These are phyloP conservation scores for Fomitopsis pinicola DNA, from an alignment of 1,284 basidiomycete genomes.

Conservation along the genomic window DNA sequence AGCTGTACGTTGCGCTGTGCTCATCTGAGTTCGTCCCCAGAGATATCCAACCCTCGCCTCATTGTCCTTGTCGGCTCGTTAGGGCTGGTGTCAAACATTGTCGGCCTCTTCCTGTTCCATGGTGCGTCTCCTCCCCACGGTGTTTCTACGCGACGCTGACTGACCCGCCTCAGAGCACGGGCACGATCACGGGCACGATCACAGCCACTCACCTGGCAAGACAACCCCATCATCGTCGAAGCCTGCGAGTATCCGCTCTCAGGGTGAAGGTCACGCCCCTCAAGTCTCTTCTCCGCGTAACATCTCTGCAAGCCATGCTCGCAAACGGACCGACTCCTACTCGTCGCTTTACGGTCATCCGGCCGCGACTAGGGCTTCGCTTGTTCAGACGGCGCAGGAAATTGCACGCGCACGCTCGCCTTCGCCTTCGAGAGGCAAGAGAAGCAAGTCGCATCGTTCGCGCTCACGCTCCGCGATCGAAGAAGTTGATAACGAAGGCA, in stretches of 20 bases:
- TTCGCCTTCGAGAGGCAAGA: slow-evolving; percentile 29
- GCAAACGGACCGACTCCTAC: slow-evolving; percentile 48
- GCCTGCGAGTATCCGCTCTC: slow-evolving; percentile 23
- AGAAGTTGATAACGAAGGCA: slow-evolving; percentile 12
- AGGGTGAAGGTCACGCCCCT: slow-evolving; percentile 16
- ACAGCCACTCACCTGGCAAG: slow-evolving; percentile 41
- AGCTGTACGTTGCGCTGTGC: neutral
- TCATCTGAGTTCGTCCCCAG: slow-evolving; percentile 36
- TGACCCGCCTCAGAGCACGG: slow-evolving; percentile 53
- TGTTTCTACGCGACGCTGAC: neutral
- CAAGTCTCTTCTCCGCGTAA: slow-evolving; percentile 9
- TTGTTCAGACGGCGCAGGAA: slow-evolving; percentile 86
- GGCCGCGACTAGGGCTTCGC: slow-evolving; percentile 81
- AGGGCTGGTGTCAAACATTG: slow-evolving; percentile 88
- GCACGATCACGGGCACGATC: slow-evolving; percentile 32
- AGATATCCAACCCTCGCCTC: slow-evolving; percentile 85
- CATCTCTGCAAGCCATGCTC: slow-evolving; percentile 19
- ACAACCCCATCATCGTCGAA: slow-evolving; percentile 20
- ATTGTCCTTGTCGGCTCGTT: slow-evolving; percentile 90
- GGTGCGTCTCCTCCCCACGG: slow-evolving; percentile 45
- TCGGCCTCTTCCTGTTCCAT: slow-evolving; percentile 95
- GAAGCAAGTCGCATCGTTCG: slow-evolving; percentile 27
- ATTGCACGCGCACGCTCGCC: slow-evolving; percentile 58
- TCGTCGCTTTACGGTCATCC: slow-evolving; percentile 77
- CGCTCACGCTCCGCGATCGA: slow-evolving; percentile 23